Evolutionary conservation across 352 stramenopile species (phyloP).

Genomic region (Albugo laibachii): DNA sequence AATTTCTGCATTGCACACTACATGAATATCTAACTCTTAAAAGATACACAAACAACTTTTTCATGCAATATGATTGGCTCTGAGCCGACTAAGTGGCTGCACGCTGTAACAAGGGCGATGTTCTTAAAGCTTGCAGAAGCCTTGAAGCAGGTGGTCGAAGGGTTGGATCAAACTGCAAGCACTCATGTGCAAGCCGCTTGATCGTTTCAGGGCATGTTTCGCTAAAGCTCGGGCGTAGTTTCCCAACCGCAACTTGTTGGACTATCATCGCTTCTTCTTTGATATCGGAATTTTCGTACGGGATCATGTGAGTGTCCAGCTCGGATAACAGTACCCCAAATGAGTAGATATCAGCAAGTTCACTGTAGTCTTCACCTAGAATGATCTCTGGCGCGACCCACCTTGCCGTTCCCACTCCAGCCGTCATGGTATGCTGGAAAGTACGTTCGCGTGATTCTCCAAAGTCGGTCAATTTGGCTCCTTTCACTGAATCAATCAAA

Average conservation of each 20-base stretch:
- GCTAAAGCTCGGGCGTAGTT: constrained; percentile 52
- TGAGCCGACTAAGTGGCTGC: no score
- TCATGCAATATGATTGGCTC: no score
- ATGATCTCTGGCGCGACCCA: constrained; percentile 6
- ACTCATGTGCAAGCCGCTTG: constrained; percentile 51
- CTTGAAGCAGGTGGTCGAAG: constrained; percentile 40
- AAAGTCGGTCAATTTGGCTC: constrained; percentile 25
- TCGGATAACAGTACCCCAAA: constrained; percentile 50
- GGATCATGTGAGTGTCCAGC: constrained; percentile 57
- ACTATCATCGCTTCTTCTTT: constrained; percentile 62
- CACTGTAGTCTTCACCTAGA: constrained; percentile 31
- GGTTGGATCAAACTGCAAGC: constrained; percentile 56
- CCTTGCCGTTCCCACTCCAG: not conserved
- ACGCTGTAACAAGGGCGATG: constrained; percentile 17
- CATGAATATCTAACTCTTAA: not conserved
- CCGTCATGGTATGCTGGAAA: constrained; percentile 1
- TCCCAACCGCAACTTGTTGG: constrained; percentile 55
- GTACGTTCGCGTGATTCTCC: constrained; percentile 8
- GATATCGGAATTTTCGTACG: constrained; percentile 17
- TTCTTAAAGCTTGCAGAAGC: constrained; percentile 50
- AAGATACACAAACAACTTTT: no score
- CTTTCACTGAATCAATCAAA: constrained; percentile 26
- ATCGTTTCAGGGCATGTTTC: constrained; percentile 63
- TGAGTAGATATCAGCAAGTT: constrained; percentile 67
- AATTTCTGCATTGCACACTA: not conserved